A percentile compares a stretch with the other conserved stretches of the same genome.
phyloP scores from a whole-genome alignment of 2,329 filamentous ascomycete genomes.

The Aspergillaceae sp. region DNA sequence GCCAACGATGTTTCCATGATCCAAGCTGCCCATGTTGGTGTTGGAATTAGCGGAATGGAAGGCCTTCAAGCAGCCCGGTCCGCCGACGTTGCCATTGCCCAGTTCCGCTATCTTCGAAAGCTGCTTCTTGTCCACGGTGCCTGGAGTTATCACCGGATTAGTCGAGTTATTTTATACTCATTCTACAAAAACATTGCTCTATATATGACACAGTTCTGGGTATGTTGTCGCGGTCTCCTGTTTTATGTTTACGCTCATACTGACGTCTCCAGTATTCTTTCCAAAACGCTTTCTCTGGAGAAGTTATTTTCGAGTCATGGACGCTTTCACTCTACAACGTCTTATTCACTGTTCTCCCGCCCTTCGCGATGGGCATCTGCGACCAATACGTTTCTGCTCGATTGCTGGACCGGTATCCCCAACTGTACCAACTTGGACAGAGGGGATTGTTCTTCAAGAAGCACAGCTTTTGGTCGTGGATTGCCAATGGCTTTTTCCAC shows the following conservation, averaged over 20 bases:
- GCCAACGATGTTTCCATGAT: slow-evolving; percentile 99
- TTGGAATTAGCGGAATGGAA: slow-evolving; percentile 94
- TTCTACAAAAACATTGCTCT: slow-evolving; percentile 99
- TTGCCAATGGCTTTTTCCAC: slow-evolving; percentile 90
- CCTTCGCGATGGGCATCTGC: slow-evolving; percentile 88
- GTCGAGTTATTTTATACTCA: slow-evolving; percentile 94
- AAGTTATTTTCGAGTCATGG: slow-evolving; percentile 99
- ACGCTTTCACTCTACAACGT: slow-evolving; percentile 99
- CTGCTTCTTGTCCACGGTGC: slow-evolving; percentile 88
- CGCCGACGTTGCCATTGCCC: slow-evolving; percentile 89
- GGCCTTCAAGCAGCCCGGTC: slow-evolving; percentile 93
- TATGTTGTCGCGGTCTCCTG: slow-evolving; percentile 40
- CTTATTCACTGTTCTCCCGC: slow-evolving; percentile 89
- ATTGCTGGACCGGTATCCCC: slow-evolving; percentile 87
- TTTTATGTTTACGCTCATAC: background rate
- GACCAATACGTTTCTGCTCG: slow-evolving; percentile 96
- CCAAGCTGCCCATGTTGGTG: slow-evolving; percentile 93
- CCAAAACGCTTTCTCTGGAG: slow-evolving; percentile 94
- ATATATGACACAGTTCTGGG: slow-evolving; percentile 99
- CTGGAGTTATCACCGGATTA: slow-evolving; percentile 96
- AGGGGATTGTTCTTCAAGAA: slow-evolving; percentile 88
- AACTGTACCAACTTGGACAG: slow-evolving; percentile 88
- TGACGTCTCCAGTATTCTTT: slow-evolving; percentile 67
- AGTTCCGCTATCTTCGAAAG: slow-evolving; percentile 92
- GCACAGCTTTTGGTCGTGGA: slow-evolving; percentile 88